Percentiles rank a stretch among this genome's conserved stretches.
Conservation (phyloP, 805 yeast genomes). For the Kazachstania kunashirensis region DNA sequence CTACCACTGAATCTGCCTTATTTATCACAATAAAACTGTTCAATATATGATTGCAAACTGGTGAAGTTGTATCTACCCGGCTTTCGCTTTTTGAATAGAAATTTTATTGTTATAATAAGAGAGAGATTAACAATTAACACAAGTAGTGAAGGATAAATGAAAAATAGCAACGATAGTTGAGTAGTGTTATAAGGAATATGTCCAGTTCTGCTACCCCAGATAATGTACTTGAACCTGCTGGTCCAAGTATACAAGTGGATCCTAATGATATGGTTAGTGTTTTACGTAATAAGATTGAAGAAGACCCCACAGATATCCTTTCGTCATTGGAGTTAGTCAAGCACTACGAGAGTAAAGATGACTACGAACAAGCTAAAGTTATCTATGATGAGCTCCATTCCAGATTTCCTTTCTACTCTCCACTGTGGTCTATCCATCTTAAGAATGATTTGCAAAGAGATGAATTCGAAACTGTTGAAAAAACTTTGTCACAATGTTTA, state of each 20-base stretch:
- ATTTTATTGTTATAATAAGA: no score
- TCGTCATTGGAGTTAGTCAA: slow-evolving; percentile 51
- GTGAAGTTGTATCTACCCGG: no score
- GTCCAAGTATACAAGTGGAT: background rate
- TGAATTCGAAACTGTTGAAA: slow-evolving; percentile 58
- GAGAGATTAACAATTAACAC: no score
- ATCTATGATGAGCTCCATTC: slow-evolving; percentile 51
- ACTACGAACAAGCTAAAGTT: slow-evolving; percentile 48
- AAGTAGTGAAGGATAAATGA: no score
- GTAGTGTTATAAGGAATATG: no score
- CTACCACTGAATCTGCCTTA: background rate
- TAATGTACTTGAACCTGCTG: background rate
- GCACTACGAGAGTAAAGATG: slow-evolving; percentile 41
- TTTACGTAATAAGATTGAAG: slow-evolving; percentile 43
- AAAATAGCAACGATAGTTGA: no score
- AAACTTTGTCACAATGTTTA: slow-evolving; percentile 54
- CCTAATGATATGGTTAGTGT: slow-evolving; percentile 45
- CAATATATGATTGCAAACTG: no score
- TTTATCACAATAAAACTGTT: no score
- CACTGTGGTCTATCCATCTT: slow-evolving; percentile 68
- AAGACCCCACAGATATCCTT: slow-evolving; percentile 42
- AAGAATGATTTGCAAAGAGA: slow-evolving; percentile 53
- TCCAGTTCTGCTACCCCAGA: slow-evolving; percentile 10
- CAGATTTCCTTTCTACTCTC: slow-evolving; percentile 58
- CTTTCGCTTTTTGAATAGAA: no score